phyloP scores from a whole-genome alignment of 306 rosid species.

The Casuarina cunninghamiana region DNA sequence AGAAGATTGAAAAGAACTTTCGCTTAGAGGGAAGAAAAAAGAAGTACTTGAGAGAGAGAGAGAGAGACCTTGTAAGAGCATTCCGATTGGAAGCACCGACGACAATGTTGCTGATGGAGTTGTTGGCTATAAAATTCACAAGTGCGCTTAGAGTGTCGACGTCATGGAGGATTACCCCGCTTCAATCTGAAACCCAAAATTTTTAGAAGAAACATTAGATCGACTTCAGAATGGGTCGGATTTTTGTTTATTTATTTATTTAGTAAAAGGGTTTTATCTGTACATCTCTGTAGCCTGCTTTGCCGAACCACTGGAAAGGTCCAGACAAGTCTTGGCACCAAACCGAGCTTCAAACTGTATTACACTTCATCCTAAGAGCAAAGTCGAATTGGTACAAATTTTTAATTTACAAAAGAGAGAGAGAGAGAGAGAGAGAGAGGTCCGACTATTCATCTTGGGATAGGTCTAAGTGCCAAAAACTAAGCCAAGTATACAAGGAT shows the following conservation, averaged over 20 bases:
- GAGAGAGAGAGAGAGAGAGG: too few species aligned
- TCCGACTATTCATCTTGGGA: too few species aligned
- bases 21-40: constrained; percentile 3
- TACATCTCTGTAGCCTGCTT: too few species aligned
- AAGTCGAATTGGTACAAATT: too few species aligned
- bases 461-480: too few species aligned
- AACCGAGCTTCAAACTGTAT: too few species aligned
- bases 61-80: constrained; percentile 49
- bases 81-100: constrained; percentile 74
- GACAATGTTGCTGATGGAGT: constrained; percentile 54
- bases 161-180: constrained; percentile 75
- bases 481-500: too few species aligned
- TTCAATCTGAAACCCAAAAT: constrained; percentile 50
- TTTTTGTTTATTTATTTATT: background rate
- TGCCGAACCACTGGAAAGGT: too few species aligned
- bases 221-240: background rate
- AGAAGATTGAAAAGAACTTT: background rate
- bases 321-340: too few species aligned
- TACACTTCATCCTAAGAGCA: too few species aligned
- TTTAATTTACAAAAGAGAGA: too few species aligned
- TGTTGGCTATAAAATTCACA: constrained; percentile 33
- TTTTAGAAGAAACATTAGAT: background rate
- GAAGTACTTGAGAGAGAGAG: constrained; percentile 12
- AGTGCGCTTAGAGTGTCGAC: constrained; percentile 70
- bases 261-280: too few species aligned